Percentiles rank a stretch among this genome's conserved stretches.
These are phyloP conservation scores for Venturia asperata DNA, from an alignment of 2,329 filamentous ascomycete genomes.

Conservation along the genomic window DNA sequence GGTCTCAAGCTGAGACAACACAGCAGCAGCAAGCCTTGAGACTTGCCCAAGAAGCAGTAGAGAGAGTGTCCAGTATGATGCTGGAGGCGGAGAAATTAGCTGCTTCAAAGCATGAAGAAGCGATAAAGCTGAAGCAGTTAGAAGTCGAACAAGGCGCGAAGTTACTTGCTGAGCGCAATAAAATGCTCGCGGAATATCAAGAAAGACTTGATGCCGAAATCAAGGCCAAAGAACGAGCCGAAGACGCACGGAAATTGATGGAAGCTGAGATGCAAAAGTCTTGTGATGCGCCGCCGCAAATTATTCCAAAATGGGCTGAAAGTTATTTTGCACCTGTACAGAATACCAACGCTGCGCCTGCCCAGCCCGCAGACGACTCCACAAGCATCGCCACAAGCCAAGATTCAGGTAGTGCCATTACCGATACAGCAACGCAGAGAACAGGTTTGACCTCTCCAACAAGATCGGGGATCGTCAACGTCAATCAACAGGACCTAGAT, in stretches of 20 bases:
- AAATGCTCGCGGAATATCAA: not conserved
- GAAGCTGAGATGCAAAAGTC: not conserved
- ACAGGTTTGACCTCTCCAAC: not conserved
- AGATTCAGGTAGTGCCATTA: not conserved
- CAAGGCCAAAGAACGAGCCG: not conserved
- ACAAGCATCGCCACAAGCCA: not conserved
- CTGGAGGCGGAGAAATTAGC: not conserved
- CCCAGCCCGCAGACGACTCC: not conserved
- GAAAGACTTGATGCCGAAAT: not conserved
- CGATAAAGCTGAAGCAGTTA: not conserved
- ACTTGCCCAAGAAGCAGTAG: not conserved
- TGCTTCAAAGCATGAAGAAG: not conserved
- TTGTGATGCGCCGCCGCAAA: not conserved
- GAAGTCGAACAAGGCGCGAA: not conserved
- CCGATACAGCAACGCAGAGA: constrained; percentile 3
- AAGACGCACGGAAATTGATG: not conserved
- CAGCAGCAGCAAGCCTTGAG: not conserved
- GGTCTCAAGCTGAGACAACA: not conserved
- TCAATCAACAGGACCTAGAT: constrained; percentile 7
- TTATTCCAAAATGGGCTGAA: not conserved
- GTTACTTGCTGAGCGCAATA: not conserved
- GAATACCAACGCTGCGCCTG: not conserved
- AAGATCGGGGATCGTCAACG: not conserved
- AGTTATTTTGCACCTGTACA: not conserved
- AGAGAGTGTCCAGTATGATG: not conserved